Percentiles rank a stretch among this genome's conserved stretches.
phyloP scores from a whole-genome alignment of 2,329 filamentous ascomycete species.

The Alternaria viburni region DNA sequence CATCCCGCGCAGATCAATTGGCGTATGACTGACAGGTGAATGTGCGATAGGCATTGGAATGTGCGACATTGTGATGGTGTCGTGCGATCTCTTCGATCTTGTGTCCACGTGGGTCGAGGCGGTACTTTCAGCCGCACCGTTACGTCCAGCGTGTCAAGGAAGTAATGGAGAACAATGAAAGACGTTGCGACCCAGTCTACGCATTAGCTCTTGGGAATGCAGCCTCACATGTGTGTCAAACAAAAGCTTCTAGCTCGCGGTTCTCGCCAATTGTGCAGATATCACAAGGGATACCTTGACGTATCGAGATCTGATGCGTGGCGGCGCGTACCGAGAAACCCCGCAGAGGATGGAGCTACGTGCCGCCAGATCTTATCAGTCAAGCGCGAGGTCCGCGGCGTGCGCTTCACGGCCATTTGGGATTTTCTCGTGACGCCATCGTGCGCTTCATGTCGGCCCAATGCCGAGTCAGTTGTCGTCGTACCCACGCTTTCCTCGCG shows the following conservation, averaged over 20 bases:
- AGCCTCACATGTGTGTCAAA: neutral
- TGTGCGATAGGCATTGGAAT: neutral
- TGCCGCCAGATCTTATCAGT: neutral
- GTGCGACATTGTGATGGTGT: neutral
- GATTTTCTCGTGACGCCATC: slow-evolving; percentile 6
- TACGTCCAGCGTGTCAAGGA: neutral
- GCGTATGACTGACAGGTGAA: neutral
- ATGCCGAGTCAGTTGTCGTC: slow-evolving; percentile 1
- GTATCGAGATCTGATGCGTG: slow-evolving; percentile 2
- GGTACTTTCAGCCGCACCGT: neutral
- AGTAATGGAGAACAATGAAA: neutral
- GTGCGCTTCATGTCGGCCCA: slow-evolving; percentile 3
- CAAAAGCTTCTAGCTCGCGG: neutral
- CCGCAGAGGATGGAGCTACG: slow-evolving; percentile 2
- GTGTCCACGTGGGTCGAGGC: neutral
- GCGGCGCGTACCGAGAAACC: slow-evolving; percentile 9
- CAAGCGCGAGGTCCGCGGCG: neutral
- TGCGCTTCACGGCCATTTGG: neutral
- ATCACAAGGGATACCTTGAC: neutral
- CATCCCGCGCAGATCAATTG: neutral
- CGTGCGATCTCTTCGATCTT: neutral
- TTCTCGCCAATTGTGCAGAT: neutral
- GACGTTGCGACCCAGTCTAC: neutral
- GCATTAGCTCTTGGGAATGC: neutral
- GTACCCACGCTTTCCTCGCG: neutral